These are phyloP conservation scores for Stipa capillata DNA, from an alignment of 176 grass and related monocot genomes.

Conservation along the genomic window DNA sequence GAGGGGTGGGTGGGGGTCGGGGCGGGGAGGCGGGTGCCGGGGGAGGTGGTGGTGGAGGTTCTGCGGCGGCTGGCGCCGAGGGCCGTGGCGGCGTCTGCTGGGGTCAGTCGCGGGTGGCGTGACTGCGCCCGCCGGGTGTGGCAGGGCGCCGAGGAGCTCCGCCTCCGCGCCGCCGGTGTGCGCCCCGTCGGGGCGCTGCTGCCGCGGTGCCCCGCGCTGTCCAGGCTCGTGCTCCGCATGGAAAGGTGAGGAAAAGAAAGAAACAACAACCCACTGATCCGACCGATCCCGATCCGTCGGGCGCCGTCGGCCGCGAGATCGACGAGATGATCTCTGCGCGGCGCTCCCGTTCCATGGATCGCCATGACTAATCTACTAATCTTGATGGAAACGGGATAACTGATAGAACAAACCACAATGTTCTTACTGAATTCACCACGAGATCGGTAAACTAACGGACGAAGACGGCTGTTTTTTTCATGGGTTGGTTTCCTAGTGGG, in stretches of 20 bases:
- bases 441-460: background rate
- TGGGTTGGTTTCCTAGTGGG: no score
- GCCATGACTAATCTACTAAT: background rate
- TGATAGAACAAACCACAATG: background rate
- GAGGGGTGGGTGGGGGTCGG: conserved; percentile 18
- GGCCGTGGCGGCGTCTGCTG: conserved; percentile 42
- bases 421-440: background rate
- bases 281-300: no score
- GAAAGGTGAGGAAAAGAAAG: conserved; percentile 52
- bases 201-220: conserved; percentile 39
- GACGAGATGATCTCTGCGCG: conserved; percentile 11
- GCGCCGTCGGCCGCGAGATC: no score
- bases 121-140: conserved; percentile 56
- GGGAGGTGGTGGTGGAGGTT: conserved; percentile 41
- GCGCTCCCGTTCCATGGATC: no score
- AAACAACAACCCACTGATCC: background rate
- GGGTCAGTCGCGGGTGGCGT: conserved; percentile 56
- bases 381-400: background rate
- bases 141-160: conserved; percentile 52
- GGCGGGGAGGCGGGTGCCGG: conserved; percentile 10
- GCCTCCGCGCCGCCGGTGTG: conserved; percentile 32
- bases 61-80: conserved; percentile 41
- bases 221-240: conserved; percentile 54
- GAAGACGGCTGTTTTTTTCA: background rate
- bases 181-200: conserved; percentile 51